These are phyloP conservation scores for Babesia ovata DNA, from an alignment of 169 alveolate species.

Conservation along the genomic window DNA sequence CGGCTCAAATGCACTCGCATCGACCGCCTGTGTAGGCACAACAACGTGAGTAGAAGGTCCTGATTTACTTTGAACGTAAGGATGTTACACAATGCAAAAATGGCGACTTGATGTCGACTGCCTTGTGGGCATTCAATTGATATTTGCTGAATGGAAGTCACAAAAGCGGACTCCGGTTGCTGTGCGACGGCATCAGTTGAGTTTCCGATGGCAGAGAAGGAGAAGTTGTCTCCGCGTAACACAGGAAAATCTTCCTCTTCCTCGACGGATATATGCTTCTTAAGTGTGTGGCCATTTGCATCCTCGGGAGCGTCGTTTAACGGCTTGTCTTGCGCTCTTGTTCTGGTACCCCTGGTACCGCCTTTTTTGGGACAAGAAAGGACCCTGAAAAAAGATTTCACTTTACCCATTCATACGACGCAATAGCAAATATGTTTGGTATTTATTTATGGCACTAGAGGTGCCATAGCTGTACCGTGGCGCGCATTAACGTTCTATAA, in stretches of 20 bases:
- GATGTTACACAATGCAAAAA: conserved; percentile 16
- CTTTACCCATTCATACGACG: conserved; percentile 27
- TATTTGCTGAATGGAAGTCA: background rate
- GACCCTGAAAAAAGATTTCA: conserved; percentile 51
- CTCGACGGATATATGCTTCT: background rate
- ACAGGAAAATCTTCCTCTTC: background rate
- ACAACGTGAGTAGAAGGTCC: conserved; percentile 8
- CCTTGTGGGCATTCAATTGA: background rate
- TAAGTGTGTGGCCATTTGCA: background rate
- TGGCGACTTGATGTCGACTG: background rate
- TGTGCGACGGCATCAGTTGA: background rate
- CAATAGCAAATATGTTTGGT: background rate
- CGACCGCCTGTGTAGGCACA: conserved; percentile 21
- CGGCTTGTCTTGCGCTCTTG: too few relatives aligned
- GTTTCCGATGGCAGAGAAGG: conserved; percentile 7
- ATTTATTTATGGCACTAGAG: background rate
- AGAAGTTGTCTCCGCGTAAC: conserved; percentile 1
- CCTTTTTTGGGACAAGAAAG: conserved; percentile 45
- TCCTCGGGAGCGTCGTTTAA: conserved; percentile 9
- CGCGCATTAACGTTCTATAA: background rate
- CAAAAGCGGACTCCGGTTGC: background rate
- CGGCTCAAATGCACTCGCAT: conserved; percentile 5
- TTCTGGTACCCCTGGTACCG: conserved; percentile 10
- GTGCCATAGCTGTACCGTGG: background rate
- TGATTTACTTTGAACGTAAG: conserved; percentile 9